Evolutionary conservation across 257 asterid species (phyloP).

Genomic region (Asclepias syriaca): DNA sequence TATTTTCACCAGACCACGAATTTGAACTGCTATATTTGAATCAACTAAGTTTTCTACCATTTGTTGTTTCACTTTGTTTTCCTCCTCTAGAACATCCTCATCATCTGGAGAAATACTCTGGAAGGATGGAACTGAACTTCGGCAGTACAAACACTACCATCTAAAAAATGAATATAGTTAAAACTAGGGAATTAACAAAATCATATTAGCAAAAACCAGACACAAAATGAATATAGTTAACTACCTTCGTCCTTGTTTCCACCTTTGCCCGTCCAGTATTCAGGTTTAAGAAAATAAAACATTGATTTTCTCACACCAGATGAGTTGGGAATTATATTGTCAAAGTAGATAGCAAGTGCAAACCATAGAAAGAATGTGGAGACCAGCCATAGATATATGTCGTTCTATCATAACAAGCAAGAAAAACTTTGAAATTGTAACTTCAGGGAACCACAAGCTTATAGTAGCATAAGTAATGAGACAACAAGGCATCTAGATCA

Average conservation of each 20-base stretch:
- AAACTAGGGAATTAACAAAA: neutral
- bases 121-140: slow-evolving; percentile 43
- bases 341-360: slow-evolving; percentile 73
- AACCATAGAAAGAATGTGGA: slow-evolving; percentile 63
- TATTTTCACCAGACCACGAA: slow-evolving; percentile 72
- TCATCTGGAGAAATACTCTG: slow-evolving; percentile 63
- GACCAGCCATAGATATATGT: slow-evolving; percentile 67
- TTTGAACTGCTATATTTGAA: slow-evolving; percentile 62
- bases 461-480: slow-evolving; percentile 7
- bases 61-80: slow-evolving; percentile 63
- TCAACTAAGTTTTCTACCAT: slow-evolving; percentile 40
- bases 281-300: slow-evolving; percentile 68
- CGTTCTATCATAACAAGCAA: slow-evolving; percentile 46
- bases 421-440: slow-evolving; percentile 1
- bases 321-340: slow-evolving; percentile 68
- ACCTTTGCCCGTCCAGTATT: slow-evolving; percentile 84
- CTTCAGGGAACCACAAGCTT: slow-evolving; percentile 1
- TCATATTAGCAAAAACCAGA: slow-evolving; percentile 1
- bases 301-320: slow-evolving; percentile 78
- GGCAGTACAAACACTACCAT: slow-evolving; percentile 76
- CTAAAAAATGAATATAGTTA: slow-evolving; percentile 30
- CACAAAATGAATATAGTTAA: neutral
- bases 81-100: slow-evolving; percentile 85
- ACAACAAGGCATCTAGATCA: neutral
- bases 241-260: slow-evolving; percentile 73